phyloP scores from a whole-genome alignment of 2,329 filamentous ascomycete genomes.

The Trichoderma pleuroti region DNA sequence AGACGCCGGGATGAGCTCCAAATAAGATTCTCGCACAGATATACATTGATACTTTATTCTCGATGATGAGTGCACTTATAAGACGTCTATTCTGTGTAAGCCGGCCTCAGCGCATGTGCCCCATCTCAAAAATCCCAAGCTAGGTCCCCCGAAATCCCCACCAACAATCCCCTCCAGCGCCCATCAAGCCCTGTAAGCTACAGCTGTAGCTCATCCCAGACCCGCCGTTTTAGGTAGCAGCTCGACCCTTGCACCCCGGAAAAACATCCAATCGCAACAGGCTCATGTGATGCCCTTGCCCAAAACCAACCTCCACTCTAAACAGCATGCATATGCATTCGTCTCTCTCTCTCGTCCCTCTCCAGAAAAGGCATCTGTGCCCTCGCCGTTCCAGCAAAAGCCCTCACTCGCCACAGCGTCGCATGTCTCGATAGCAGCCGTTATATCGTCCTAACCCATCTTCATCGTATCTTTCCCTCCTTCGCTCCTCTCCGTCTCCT shows the following conservation, averaged over 20 bases:
- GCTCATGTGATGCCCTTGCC: constrained; percentile 1
- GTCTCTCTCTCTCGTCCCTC: not conserved
- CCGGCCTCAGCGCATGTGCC: not conserved
- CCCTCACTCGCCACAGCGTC: not conserved
- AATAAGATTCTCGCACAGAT: not conserved
- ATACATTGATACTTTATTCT: too few species aligned
- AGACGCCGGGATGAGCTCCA: not conserved
- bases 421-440: not conserved
- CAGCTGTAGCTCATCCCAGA: not conserved
- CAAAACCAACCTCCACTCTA: not conserved
- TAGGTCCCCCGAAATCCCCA: not conserved
- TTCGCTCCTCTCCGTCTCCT: too few species aligned
- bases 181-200: not conserved
- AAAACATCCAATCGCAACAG: not conserved
- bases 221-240: not conserved
- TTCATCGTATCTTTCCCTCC: not conserved
- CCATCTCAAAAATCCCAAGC: not conserved
- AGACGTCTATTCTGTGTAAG: not conserved
- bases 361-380: not conserved
- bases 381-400: not conserved
- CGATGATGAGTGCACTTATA: not conserved
- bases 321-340: not conserved
- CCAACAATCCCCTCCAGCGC: not conserved
- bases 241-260: not conserved
- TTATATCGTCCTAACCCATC: not conserved